phyloP scores from a whole-genome alignment of 768 basidiomycete genomes.

The Mycena indigotica region DNA sequence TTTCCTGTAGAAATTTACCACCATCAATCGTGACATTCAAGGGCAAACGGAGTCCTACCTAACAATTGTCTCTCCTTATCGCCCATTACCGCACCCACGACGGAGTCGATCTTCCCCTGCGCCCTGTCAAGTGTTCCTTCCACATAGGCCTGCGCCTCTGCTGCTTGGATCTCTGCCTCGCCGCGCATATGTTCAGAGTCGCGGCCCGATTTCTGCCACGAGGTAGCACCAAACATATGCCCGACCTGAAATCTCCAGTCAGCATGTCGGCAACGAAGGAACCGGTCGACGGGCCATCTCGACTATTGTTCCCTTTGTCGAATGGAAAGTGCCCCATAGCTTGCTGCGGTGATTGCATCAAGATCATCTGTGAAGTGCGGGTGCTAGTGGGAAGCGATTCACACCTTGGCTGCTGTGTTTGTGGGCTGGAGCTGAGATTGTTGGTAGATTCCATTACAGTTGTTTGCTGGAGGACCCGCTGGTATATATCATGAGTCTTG shows the following conservation, averaged over 20 bases:
- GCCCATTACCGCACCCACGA: slow-evolving; percentile 56
- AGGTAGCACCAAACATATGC: slow-evolving; percentile 13
- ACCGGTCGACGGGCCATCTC: slow-evolving; percentile 35
- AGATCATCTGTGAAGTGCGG: too few relatives aligned
- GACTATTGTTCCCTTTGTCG: slow-evolving; percentile 38
- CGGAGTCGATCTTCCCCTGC: slow-evolving; percentile 51
- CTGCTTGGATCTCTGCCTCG: slow-evolving; percentile 51
- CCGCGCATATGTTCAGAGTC: slow-evolving; percentile 18
- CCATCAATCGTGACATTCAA: neutral
- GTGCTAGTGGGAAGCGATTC: too few relatives aligned
- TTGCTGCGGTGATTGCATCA: slow-evolving; percentile 37
- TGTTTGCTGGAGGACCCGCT: too few relatives aligned
- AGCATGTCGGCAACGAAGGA: neutral
- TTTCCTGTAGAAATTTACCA: slow-evolving; percentile 1
- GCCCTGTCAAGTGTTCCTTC: slow-evolving; percentile 51
- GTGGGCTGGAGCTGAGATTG: too few relatives aligned
- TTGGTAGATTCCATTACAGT: too few relatives aligned
- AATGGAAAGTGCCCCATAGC: slow-evolving; percentile 36
- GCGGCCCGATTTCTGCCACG: slow-evolving; percentile 17
- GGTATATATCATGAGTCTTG: too few relatives aligned
- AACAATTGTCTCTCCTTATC: slow-evolving; percentile 46
- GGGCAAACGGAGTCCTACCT: neutral
- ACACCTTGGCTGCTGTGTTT: too few relatives aligned
- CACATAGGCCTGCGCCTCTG: slow-evolving; percentile 49
- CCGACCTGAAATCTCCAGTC: slow-evolving; percentile 10